These are phyloP conservation scores for Sclerospora graminicola DNA, from an alignment of 352 stramenopile species.

Conservation along the genomic window DNA sequence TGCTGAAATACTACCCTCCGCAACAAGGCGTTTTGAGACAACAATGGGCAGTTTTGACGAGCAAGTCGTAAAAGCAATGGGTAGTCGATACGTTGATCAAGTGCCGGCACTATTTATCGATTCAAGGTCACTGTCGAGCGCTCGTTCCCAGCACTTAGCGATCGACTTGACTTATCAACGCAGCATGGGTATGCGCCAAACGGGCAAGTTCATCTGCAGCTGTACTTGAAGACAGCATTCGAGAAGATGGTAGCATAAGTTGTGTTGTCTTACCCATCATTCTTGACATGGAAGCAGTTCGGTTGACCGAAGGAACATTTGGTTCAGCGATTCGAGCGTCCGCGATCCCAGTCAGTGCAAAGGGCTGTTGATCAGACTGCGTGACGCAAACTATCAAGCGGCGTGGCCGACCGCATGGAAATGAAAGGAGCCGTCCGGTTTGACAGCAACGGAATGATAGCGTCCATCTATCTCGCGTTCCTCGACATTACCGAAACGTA, in stretches of 20 bases:
- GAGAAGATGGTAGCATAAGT: conserved; percentile 27
- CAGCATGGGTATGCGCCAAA: conserved; percentile 28
- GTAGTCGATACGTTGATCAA: conserved; percentile 51
- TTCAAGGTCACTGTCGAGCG: conserved; percentile 15
- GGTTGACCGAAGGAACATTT: conserved; percentile 16
- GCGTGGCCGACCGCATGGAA: conserved; percentile 44
- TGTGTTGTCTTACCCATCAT: conserved; percentile 32
- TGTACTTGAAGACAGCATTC: conserved; percentile 4
- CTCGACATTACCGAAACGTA: conserved; percentile 70
- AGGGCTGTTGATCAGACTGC: conserved; percentile 51
- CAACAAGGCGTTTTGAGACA: conserved; percentile 55
- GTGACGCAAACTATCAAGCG: conserved; percentile 50
- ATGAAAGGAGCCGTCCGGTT: conserved; percentile 50
- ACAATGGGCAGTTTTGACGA: conserved; percentile 46
- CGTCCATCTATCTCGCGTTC: conserved; percentile 54
- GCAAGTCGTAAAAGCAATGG: conserved; percentile 35
- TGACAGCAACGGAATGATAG: conserved; percentile 57
- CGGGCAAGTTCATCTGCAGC: neutral
- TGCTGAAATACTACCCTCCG: conserved; percentile 39
- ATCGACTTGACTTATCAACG: conserved; percentile 34
- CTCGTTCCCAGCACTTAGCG: conserved; percentile 45
- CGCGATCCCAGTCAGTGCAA: conserved; percentile 32
- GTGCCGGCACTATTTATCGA: conserved; percentile 26
- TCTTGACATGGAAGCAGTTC: conserved; percentile 22
- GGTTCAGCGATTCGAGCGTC: conserved; percentile 32